Conservation (phyloP, 176 grass and related monocot species). For the Triticum turgidum region DNA sequence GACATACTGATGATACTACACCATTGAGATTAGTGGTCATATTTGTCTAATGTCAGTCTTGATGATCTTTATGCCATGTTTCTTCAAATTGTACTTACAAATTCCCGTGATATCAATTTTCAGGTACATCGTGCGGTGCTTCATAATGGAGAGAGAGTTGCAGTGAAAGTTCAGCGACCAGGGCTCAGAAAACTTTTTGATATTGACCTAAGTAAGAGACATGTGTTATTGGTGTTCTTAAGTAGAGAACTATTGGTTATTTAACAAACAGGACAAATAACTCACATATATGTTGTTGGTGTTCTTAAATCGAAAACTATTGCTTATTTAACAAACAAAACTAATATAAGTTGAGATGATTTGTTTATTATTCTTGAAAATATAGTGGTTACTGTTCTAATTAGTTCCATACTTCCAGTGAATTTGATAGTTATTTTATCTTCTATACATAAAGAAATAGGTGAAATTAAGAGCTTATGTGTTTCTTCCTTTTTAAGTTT, state of each 20-base stretch:
- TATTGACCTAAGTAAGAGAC: constrained; percentile 92
- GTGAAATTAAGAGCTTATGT: background rate
- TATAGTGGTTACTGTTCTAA: background rate
- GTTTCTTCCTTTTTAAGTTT: background rate
- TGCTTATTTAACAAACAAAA: background rate
- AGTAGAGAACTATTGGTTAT: background rate
- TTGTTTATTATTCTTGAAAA: constrained; percentile 3
- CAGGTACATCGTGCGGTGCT: constrained; percentile 90
- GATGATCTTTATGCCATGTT: constrained; percentile 14
- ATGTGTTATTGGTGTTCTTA: background rate
- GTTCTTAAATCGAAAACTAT: background rate
- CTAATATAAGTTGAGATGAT: background rate
- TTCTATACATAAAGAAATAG: background rate
- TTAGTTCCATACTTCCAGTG: constrained; percentile 8
- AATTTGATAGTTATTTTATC: background rate
- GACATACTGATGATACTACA: constrained; percentile 12
- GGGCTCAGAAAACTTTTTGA: constrained; percentile 96
- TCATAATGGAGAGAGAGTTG: constrained; percentile 88
- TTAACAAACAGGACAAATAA: background rate
- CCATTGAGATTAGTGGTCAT: background rate
- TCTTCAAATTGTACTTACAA: background rate
- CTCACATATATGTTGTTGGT: background rate
- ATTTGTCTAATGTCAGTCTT: constrained; percentile 1
- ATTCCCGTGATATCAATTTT: constrained; percentile 33
- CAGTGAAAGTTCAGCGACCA: constrained; percentile 91